Conservation (phyloP, 495 filamentous ascomycete species). For the Xylaria scruposa region DNA sequence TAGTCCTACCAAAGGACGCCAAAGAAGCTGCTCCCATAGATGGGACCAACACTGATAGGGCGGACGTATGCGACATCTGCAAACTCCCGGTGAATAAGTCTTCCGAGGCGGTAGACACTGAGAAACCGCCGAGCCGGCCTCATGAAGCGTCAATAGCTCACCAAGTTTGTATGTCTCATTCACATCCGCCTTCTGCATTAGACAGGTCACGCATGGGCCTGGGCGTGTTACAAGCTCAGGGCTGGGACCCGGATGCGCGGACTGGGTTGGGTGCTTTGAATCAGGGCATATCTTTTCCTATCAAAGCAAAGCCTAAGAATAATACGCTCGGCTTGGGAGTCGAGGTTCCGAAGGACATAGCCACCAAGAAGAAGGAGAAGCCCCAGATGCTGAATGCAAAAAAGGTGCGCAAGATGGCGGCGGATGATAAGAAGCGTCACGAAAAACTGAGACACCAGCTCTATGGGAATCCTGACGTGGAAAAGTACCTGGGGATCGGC, state of each 20-base stretch:
- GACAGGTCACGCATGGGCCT: slow-evolving; percentile 82
- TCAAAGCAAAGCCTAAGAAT: slow-evolving; percentile 75
- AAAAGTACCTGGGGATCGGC: slow-evolving; percentile 69
- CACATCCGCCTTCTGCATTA: slow-evolving; percentile 82
- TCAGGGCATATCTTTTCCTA: slow-evolving; percentile 76
- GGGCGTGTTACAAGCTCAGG: slow-evolving; percentile 73
- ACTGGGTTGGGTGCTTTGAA: slow-evolving; percentile 72
- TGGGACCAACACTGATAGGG: slow-evolving; percentile 16
- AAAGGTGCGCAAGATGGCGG: slow-evolving; percentile 65
- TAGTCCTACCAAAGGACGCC: slow-evolving; percentile 64
- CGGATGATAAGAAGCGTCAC: slow-evolving; percentile 66
- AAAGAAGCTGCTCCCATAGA: slow-evolving; percentile 34
- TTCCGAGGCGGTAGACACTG: slow-evolving; percentile 26
- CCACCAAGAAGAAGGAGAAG: slow-evolving; percentile 55
- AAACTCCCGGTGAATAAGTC: slow-evolving; percentile 41
- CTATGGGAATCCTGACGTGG: slow-evolving; percentile 71
- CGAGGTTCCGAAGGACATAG: slow-evolving; percentile 47
- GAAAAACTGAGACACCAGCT: slow-evolving; percentile 70
- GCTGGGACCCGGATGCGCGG: slow-evolving; percentile 87
- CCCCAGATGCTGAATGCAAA: slow-evolving; percentile 71
- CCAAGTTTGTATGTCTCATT: slow-evolving; percentile 80
- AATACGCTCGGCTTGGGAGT: slow-evolving; percentile 77
- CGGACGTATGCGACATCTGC: slow-evolving; percentile 41
- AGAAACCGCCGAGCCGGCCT: slow-evolving; percentile 32
- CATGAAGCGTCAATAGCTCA: slow-evolving; percentile 82